Conservation (phyloP, 2,329 filamentous ascomycete species). For the Alternaria arborescens region DNA sequence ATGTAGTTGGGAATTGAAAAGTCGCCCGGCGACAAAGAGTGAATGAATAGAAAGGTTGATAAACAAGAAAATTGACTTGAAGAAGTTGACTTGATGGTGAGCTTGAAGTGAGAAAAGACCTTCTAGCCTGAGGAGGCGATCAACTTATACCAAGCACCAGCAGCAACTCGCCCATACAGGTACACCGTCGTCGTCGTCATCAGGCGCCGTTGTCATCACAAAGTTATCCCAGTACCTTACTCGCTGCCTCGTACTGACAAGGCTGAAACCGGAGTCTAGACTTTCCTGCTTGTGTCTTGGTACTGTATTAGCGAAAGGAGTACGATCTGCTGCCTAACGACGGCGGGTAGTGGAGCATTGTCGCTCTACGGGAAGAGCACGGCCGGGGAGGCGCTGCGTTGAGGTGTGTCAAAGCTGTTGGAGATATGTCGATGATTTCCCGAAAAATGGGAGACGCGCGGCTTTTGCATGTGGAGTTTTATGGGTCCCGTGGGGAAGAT, state of each 20-base stretch:
- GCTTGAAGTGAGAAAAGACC: slow-evolving; percentile 24
- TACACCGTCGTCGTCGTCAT: slow-evolving; percentile 9
- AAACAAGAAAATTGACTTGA: slow-evolving; percentile 24
- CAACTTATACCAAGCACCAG: slow-evolving; percentile 32
- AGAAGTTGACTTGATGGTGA: slow-evolving; percentile 19
- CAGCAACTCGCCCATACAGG: slow-evolving; percentile 18
- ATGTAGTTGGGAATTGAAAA: slow-evolving; percentile 20
- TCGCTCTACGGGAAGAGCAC: slow-evolving; percentile 22
- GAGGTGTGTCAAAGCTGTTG: slow-evolving; percentile 34
- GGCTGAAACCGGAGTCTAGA: slow-evolving; percentile 46
- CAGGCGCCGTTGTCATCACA: neutral
- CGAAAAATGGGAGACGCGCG: slow-evolving; percentile 24
- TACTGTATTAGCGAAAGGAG: slow-evolving; percentile 4
- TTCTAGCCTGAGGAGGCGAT: slow-evolving; percentile 15
- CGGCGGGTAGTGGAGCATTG: slow-evolving; percentile 20
- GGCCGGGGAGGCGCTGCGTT: slow-evolving; percentile 22
- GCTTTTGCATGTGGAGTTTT: slow-evolving; percentile 2
- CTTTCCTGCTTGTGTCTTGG: slow-evolving; percentile 9
- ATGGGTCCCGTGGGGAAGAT: neutral
- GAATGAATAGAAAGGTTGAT: slow-evolving; percentile 32
- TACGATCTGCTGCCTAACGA: slow-evolving; percentile 14
- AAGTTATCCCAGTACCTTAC: slow-evolving; percentile 2
- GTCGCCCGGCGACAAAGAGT: slow-evolving; percentile 47
- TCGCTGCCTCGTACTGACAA: slow-evolving; percentile 12
- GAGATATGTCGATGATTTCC: slow-evolving; percentile 30